Conservation (phyloP, 371 early-diverging fungal species). For the Syncephalastrum sp. region DNA sequence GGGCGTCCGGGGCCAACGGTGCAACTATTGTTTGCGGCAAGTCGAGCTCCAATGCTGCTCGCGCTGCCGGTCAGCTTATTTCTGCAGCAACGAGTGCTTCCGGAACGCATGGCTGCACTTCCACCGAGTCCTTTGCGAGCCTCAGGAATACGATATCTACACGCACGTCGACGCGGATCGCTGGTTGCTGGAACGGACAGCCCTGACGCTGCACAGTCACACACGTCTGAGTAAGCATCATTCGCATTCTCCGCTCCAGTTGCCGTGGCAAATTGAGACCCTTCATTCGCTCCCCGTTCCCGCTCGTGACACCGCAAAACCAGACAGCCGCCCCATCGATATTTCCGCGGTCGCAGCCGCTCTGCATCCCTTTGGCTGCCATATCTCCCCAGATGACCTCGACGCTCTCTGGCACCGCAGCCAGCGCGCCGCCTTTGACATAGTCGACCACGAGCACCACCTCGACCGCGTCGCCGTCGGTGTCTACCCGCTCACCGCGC, state of each 20-base stretch:
- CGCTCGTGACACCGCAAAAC: slow-evolving; percentile 1
- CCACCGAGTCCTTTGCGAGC: slow-evolving; percentile 42
- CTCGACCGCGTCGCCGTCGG: slow-evolving; percentile 70
- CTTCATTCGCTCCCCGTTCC: slow-evolving; percentile 23
- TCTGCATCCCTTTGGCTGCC: slow-evolving; percentile 27
- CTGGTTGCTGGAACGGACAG: slow-evolving; percentile 43
- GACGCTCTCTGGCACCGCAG: slow-evolving; percentile 14
- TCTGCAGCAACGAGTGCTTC: slow-evolving; percentile 47
- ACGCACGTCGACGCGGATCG: slow-evolving; percentile 41
- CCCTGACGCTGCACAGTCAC: slow-evolving; percentile 47
- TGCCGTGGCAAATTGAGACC: slow-evolving; percentile 35
- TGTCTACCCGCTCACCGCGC: slow-evolving; percentile 70
- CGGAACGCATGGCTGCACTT: slow-evolving; percentile 48
- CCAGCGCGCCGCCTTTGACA: slow-evolving; percentile 17
- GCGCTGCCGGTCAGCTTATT: slow-evolving; percentile 47
- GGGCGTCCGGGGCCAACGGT: slow-evolving; percentile 36
- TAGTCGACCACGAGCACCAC: slow-evolving; percentile 51
- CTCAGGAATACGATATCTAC: slow-evolving; percentile 38
- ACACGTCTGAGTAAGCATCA: slow-evolving; percentile 47
- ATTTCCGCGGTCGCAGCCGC: slow-evolving; percentile 12
- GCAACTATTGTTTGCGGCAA: slow-evolving; percentile 42
- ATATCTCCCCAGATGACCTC: slow-evolving; percentile 17
- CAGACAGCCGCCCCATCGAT: slow-evolving; percentile 6
- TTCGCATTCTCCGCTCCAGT: slow-evolving; percentile 43
- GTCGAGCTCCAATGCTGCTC: slow-evolving; percentile 47